Base-by-base conservation (phyloP, 164 flowering plant genomes). In the Houttuynia cordata region DNA sequence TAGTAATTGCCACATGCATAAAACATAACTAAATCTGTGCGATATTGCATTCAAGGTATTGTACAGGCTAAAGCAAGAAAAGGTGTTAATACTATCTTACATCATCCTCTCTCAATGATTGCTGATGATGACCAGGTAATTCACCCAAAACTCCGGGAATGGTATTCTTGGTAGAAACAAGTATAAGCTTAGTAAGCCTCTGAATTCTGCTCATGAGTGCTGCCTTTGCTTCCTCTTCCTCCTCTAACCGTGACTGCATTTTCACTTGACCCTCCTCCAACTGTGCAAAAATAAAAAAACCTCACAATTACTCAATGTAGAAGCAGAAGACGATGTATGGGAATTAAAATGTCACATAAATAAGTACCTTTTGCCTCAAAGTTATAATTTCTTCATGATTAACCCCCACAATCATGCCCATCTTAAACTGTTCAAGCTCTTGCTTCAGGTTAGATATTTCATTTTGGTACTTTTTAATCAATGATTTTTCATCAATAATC, bases 201-300 rank as follows among this genome's bases (percentile, higher is more conserved):
- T 94, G 99, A 57, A 94, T 94, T 76, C 99, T 83, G 76, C 97
- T 94, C 95, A 91, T 86, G 24, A 94, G 84, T 68, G 99, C 99
- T 65, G 91, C 95, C 75, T 94, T 94, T 24, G 87, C 99, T 71
- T 94, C 99, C 75, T 94, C 99, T 74, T 94, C 99, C 67, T 94
- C 99, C 78, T 94, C 99, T 68, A 94, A 73, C 64, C 99, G 78
- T 64, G 97, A 94, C 63, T 87, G 97, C 99, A 94, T 88, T 76
- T 88, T 94, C 59, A 85, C 83, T 75, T 94, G 99, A 57, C 99
- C 97, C 74, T 91, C 96, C 72, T 94, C 96, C 74, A 91, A 80
- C 99, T 94, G 68, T 67, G 18, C 10, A 10, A 57, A 47, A n/a
- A 54, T 8, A 30, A n/a, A n/a, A n/a, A n/a, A 24, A 54, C 15